Conservation (phyloP, 768 basidiomycete genomes). For the Amanita brunnescens region DNA sequence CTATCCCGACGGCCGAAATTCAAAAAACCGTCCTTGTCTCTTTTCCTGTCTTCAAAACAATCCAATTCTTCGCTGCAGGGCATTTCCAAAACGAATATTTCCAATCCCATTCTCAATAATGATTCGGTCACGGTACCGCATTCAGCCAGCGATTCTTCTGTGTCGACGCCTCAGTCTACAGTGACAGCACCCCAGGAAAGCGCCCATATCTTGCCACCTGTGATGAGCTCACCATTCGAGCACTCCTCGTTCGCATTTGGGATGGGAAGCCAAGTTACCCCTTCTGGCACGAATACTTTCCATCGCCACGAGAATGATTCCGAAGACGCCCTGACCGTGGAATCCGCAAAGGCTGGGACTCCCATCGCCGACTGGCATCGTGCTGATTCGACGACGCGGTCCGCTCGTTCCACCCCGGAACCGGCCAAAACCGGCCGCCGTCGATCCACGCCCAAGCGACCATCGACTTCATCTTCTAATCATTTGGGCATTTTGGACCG, state of each 20-base stretch:
- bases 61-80: constrained; percentile 38
- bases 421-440: constrained; percentile 14
- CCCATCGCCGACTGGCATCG: constrained; percentile 30
- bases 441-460: constrained; percentile 15
- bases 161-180: constrained; percentile 44
- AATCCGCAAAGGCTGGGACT: constrained; percentile 15
- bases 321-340: constrained; percentile 8
- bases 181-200: constrained; percentile 52
- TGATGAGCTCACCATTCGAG: constrained; percentile 55
- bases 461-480: constrained; percentile 32
- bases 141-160: constrained; percentile 39
- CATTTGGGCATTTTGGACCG: constrained; percentile 39
- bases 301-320: neutral
- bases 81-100: constrained; percentile 8
- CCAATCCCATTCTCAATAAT: constrained; percentile 16
- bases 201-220: constrained; percentile 40
- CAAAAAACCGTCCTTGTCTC: constrained; percentile 63
- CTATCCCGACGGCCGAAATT: constrained; percentile 23
- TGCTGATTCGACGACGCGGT: constrained; percentile 13
- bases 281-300: constrained; percentile 18
- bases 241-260: constrained; percentile 35
- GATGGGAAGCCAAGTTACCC: constrained; percentile 27
- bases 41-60: constrained; percentile 54
- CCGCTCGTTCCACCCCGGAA: constrained; percentile 6
- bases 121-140: constrained; percentile 23